phyloP scores from a whole-genome alignment of 2,329 filamentous ascomycete genomes.

The Fusarium circinatum region DNA sequence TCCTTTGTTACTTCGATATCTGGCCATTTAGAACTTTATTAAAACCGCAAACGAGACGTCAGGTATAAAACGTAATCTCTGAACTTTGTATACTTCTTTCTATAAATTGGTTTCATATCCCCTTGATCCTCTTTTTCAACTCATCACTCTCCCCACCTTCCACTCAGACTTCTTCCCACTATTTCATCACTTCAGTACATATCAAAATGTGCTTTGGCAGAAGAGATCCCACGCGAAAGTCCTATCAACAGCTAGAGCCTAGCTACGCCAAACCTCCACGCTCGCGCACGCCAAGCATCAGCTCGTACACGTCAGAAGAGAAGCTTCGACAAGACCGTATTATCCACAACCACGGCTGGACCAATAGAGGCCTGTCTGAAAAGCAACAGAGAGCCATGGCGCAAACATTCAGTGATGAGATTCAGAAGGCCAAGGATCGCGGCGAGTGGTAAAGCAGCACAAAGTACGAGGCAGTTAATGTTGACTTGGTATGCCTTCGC shows the following conservation, averaged over 20 bases:
- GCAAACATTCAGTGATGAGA: background rate
- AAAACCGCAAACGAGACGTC: fast-evolving
- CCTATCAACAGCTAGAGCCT: no score
- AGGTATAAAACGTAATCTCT: fast-evolving
- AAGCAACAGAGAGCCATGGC: background rate
- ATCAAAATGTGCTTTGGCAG: background rate
- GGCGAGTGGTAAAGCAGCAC: background rate
- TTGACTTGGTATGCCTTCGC: fast-evolving
- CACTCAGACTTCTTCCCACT: fast-evolving
- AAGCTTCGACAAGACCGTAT: background rate
- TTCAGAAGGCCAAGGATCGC: background rate
- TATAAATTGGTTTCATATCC: fast-evolving
- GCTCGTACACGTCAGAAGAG: background rate
- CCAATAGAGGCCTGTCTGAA: fast-evolving
- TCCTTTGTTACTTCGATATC: fast-evolving
- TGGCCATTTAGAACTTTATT: fast-evolving
- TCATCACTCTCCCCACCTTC: background rate
- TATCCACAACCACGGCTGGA: background rate
- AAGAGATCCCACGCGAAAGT: background rate
- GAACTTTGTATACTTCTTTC: fast-evolving
- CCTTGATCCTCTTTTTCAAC: background rate
- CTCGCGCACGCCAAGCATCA: background rate
- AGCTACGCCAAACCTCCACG: background rate
- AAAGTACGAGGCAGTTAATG: fast-evolving
- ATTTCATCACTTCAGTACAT: fast-evolving